phyloP scores from a whole-genome alignment of 805 yeast species.

The Saccharomycopsis selenospora region DNA sequence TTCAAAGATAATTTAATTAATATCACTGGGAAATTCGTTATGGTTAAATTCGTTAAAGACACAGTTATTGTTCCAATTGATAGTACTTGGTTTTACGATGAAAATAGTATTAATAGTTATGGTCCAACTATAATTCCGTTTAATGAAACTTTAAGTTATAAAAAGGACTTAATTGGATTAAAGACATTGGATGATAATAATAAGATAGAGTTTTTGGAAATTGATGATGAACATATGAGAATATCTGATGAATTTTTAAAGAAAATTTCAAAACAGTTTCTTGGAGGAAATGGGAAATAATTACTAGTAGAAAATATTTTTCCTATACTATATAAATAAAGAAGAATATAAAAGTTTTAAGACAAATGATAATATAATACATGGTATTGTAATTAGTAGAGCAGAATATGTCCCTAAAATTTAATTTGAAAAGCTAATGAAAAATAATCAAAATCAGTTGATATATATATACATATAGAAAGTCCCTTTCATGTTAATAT shows the following conservation, averaged over 20 bases:
- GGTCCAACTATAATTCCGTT: slow-evolving; percentile 39
- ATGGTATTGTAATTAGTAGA: too few relatives aligned
- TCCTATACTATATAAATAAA: too few relatives aligned
- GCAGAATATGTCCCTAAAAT: too few relatives aligned
- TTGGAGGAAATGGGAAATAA: slow-evolving; percentile 28
- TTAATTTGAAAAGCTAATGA: too few relatives aligned
- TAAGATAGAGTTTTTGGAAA: slow-evolving; percentile 40
- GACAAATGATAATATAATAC: too few relatives aligned
- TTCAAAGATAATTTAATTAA: slow-evolving; percentile 26
- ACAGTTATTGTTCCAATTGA: slow-evolving; percentile 68
- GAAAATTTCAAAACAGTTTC: slow-evolving; percentile 36
- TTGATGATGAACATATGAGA: slow-evolving; percentile 60
- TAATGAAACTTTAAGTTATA: slow-evolving; percentile 42
- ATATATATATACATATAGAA: too few relatives aligned
- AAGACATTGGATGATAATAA: slow-evolving; percentile 36
- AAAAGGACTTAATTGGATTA: slow-evolving; percentile 56
- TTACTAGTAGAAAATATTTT: too few relatives aligned
- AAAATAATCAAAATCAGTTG: too few relatives aligned
- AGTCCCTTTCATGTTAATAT: too few relatives aligned
- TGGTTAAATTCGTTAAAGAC: slow-evolving; percentile 55
- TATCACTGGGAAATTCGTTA: slow-evolving; percentile 43
- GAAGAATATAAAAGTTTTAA: too few relatives aligned
- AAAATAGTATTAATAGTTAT: slow-evolving; percentile 30
- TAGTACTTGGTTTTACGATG: slow-evolving; percentile 50
- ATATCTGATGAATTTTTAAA: slow-evolving; percentile 46